phyloP scores from a whole-genome alignment of 306 rosid genomes.

The Ormosia emarginata region DNA sequence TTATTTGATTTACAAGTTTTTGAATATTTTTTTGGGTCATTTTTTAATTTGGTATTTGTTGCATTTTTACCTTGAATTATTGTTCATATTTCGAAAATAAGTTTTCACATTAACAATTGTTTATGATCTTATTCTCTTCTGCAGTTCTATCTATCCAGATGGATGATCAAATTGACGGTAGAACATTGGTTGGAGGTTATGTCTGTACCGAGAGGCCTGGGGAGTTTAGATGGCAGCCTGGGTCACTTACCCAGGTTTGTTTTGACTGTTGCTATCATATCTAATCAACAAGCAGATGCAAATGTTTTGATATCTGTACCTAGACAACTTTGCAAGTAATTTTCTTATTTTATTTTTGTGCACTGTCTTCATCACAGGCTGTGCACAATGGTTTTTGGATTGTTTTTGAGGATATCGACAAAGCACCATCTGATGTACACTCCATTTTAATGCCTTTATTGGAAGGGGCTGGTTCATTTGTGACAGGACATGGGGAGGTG shows the following conservation, averaged over 20 bases:
- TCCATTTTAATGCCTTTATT: conserved; percentile 68
- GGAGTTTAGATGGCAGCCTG: conserved; percentile 96
- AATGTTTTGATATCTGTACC: background rate
- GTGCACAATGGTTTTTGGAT: conserved; percentile 86
- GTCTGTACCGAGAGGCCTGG: conserved; percentile 88
- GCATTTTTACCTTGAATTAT: background rate
- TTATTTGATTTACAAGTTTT: background rate
- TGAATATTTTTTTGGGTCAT: background rate
- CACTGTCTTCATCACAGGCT: conserved; percentile 49
- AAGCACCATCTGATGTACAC: conserved; percentile 89
- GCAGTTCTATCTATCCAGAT: conserved; percentile 84
- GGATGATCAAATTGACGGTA: conserved; percentile 94
- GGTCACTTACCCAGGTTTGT: conserved; percentile 91
- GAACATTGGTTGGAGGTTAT: conserved; percentile 77
- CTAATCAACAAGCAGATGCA: background rate
- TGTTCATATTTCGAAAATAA: background rate
- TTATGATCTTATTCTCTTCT: conserved; percentile 17
- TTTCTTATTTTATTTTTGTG: background rate
- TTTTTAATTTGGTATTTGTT: background rate
- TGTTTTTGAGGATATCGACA: conserved; percentile 87
- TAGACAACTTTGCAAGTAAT: background rate
- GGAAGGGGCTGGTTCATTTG: conserved; percentile 64
- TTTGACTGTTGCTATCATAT: conserved; percentile 9
- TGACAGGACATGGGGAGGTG: conserved; percentile 87
- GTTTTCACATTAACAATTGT: background rate